Conservation (phyloP, 148 eudicot species). For the Selenicereus undatus region DNA sequence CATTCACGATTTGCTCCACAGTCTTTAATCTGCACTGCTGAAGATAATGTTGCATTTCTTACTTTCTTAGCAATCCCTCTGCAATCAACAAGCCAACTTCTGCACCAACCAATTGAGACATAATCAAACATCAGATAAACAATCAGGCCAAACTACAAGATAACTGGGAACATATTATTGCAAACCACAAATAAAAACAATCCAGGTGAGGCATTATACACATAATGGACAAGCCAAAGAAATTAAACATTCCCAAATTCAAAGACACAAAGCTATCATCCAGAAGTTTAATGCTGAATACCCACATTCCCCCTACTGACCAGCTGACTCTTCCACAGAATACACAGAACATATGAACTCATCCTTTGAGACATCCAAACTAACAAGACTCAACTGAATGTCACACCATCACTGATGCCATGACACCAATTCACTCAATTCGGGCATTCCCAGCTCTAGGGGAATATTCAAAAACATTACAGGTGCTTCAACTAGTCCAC, state of each 20-base stretch:
- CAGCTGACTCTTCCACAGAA: no score
- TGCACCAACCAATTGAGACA: conserved; percentile 28
- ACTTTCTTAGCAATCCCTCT: conserved; percentile 75
- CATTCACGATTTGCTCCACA: conserved; percentile 76
- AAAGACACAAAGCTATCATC: neutral
- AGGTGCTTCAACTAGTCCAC: neutral
- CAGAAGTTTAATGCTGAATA: no score
- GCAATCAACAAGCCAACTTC: conserved; percentile 77
- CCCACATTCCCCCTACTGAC: neutral
- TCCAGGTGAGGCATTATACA: conserved; percentile 3
- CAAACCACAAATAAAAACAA: neutral
- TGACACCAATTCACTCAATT: no score
- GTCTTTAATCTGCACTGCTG: conserved; percentile 55
- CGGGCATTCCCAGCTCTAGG: neutral
- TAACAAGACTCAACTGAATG: neutral
- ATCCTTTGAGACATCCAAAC: neutral
- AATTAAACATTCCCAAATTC: neutral
- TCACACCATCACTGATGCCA: neutral
- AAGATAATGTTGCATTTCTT: conserved; percentile 42
- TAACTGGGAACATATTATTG: neutral
- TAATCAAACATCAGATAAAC: neutral
- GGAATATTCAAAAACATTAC: neutral
- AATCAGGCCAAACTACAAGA: neutral
- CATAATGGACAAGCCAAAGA: neutral
- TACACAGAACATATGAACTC: neutral